phyloP scores from a whole-genome alignment of 108 stramenopile genomes.

The Nitzschia sp. region DNA sequence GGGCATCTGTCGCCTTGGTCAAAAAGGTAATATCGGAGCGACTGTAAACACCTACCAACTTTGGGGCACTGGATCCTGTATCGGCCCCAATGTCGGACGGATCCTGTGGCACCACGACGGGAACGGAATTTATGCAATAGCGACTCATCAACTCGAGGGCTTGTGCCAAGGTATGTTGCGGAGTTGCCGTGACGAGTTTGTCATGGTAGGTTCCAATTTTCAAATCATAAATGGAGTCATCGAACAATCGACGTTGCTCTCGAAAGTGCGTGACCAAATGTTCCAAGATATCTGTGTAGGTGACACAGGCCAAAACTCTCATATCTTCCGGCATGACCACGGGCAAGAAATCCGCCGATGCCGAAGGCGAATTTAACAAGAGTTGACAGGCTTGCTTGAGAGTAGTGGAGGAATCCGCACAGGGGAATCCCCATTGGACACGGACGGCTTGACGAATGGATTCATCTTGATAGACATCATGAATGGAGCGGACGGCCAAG shows the following conservation, averaged over 20 bases:
- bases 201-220: slow-evolving; percentile 91
- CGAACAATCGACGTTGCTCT: slow-evolving; percentile 93
- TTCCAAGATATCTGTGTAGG: slow-evolving; percentile 85
- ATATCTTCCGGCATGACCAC: slow-evolving; percentile 84
- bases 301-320: slow-evolving; percentile 82
- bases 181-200: slow-evolving; percentile 70
- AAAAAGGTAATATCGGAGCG: slow-evolving; percentile 90
- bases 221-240: slow-evolving; percentile 89
- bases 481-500: slow-evolving; percentile 77
- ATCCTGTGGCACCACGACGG: slow-evolving; percentile 68
- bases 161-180: slow-evolving; percentile 75
- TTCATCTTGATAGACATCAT: slow-evolving; percentile 67
- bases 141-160: slow-evolving; percentile 73
- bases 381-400: slow-evolving; percentile 75
- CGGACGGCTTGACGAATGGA: slow-evolving; percentile 24
- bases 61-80: slow-evolving; percentile 27
- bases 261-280: slow-evolving; percentile 92
- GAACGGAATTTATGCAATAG: slow-evolving; percentile 71
- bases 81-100: background rate
- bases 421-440: slow-evolving; percentile 24
- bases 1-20: slow-evolving; percentile 86
- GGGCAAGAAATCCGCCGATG: slow-evolving; percentile 69
- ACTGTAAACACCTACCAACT: slow-evolving; percentile 76
- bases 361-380: slow-evolving; percentile 31
- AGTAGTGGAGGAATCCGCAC: slow-evolving; percentile 71